These are phyloP conservation scores for Gaertneriomyces sp. DNA, from an alignment of 192 early-diverging fungal species.

Conservation along the genomic window DNA sequence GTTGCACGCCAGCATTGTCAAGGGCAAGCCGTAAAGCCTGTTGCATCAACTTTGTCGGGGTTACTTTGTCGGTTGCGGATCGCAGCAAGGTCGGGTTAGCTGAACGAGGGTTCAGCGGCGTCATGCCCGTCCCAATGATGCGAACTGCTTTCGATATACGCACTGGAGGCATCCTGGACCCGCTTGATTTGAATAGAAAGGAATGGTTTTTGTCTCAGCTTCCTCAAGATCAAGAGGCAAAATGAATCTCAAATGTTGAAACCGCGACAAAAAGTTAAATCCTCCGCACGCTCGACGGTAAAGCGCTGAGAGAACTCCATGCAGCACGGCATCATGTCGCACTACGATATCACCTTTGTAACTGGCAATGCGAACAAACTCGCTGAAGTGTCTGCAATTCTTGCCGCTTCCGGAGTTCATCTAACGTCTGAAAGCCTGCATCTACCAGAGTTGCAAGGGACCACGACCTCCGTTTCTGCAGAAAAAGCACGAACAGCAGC, in stretches of 20 bases:
- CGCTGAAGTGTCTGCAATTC: conserved; percentile 79
- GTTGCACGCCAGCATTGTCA: conserved; percentile 20
- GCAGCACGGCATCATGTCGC: background rate
- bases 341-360: conserved; percentile 65
- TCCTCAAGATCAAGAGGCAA: no score
- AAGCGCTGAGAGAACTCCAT: no score
- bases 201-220: no score
- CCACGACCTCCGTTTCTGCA: conserved; percentile 66
- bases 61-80: conserved; percentile 5
- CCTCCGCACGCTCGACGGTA: no score
- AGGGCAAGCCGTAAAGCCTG: conserved; percentile 33
- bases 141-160: conserved; percentile 23
- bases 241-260: no score
- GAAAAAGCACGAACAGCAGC: conserved; percentile 81
- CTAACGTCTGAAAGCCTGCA: conserved; percentile 71
- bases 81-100: conserved; percentile 5
- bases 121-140: conserved; percentile 43
- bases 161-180: conserved; percentile 11
- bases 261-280: no score
- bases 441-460: conserved; percentile 93
- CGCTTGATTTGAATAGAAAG: no score
- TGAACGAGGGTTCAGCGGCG: conserved; percentile 29
- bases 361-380: conserved; percentile 98
- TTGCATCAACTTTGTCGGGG: conserved; percentile 39
- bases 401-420: conserved; percentile 54